Evolutionary conservation across 257 asterid species (phyloP), one percentile per base, ranked within the genome.

Genomic region (Nicotiana benthamiana): DNA sequence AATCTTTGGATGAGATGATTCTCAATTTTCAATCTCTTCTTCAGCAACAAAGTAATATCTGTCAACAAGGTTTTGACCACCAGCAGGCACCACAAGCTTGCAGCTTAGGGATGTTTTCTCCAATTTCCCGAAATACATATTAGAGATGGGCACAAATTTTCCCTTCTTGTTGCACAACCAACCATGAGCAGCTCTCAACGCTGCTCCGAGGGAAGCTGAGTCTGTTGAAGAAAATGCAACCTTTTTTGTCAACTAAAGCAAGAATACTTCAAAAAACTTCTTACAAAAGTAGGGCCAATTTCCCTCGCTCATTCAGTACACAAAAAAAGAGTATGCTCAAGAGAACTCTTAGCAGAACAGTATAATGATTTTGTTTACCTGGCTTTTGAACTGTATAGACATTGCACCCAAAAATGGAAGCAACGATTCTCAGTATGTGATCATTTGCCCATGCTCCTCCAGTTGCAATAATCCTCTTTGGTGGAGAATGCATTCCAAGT

Each of bases 201-300:
- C 97, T 65, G 98, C 98, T 27, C 97, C 98, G 87, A 93, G 84
- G 17, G 97, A 94, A 83, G 97, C 97, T 0, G 98, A 93, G 86
- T 93, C 98, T 94, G 89, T 57, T 78, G 32, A 60, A 66, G 60
- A 36, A 67, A 30, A 34, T 66, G 52, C 32, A 53, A 75, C 18
- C 75, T 34, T 36, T n/a, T n/a, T 36, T 27, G 20, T n/a, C 75
- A 51, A 51, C 18, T 51, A 51, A 67, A 67, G 26, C 75, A 51
- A 51, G 5, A 51, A 51, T 51, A 66, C 51, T 48, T n/a, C 46
- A n/a, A 22, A 72, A 48, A 43, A 15, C 77, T 20, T 40, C 77
- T 43, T 43, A 70, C 59, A 43, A 11, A 32, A 43, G 34, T 40
- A 20, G 4, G 22, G 59, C 20, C 4, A 3, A 24, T 22, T 13